Percentiles rank a stretch among this genome's conserved stretches.
phyloP scores from a whole-genome alignment of 2,329 filamentous ascomycete species.

The Venturia carpophila region DNA sequence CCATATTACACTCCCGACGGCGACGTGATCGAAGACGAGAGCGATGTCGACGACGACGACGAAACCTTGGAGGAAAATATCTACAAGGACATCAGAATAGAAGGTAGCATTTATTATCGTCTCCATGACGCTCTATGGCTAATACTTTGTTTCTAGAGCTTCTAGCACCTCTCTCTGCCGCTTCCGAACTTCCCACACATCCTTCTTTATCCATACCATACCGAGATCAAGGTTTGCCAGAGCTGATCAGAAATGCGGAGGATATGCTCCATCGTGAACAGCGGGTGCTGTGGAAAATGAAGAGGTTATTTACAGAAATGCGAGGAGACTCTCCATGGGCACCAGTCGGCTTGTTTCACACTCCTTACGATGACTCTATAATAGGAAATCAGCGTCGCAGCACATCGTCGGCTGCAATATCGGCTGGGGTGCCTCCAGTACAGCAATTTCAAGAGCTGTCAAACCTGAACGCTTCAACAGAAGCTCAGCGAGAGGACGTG shows the following conservation, averaged over 20 bases:
- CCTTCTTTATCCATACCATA: constrained; percentile 69
- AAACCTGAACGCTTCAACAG: background rate
- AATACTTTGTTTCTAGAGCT: constrained; percentile 48
- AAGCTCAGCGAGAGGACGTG: background rate
- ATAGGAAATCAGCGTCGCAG: constrained; percentile 26
- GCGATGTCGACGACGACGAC: constrained; percentile 59
- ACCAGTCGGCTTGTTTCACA: constrained; percentile 47
- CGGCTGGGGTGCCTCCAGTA: background rate
- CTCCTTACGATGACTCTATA: constrained; percentile 41
- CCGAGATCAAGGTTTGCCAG: constrained; percentile 62
- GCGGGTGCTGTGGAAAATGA: constrained; percentile 62
- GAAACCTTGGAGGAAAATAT: constrained; percentile 62
- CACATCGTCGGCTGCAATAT: background rate
- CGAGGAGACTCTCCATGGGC: constrained; percentile 66
- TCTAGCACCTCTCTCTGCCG: constrained; percentile 65
- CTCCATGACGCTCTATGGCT: constrained; percentile 6
- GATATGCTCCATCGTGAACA: constrained; percentile 70
- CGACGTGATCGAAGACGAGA: constrained; percentile 65
- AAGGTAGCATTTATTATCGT: constrained; percentile 44
- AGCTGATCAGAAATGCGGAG: constrained; percentile 61
- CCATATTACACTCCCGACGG: constrained; percentile 68
- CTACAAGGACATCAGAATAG: constrained; percentile 62
- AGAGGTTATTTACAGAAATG: constrained; percentile 63
- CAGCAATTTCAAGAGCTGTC: background rate
- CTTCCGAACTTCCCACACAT: constrained; percentile 66